Evolutionary conservation across 2,329 filamentous ascomycete species (phyloP), one percentile per base, ranked within the genome.

Genomic region (Fusarium siculi): DNA sequence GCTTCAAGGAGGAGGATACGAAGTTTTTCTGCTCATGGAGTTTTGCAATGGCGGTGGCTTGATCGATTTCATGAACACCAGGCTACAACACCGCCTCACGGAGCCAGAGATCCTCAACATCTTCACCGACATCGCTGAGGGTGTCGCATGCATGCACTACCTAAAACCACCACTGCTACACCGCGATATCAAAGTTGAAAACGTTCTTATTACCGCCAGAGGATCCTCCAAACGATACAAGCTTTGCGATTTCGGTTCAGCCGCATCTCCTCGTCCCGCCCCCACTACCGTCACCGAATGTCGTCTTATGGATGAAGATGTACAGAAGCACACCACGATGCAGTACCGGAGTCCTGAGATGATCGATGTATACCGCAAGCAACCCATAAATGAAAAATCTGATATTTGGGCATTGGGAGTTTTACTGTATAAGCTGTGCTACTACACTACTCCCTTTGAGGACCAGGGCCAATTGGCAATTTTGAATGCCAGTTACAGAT

Each of bases 51-150:
- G 96, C 56, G 96, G 96, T 73, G 96, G 96, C 40, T 85, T 99
- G 80, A 99, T 99, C 81, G 96, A 99, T 84, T 99, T 98, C 82
- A 99, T 99, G 96, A 99, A 99, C 84, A 99, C 96, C 40, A 91
- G 96, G 59, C 85, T 99, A 78, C 96, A 99, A 84, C 95, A 99
- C 82, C 93, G 96, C 56, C 87, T 99, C 82, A 99, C 96, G 40
- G 96, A 99, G 85, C 96, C 96, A 55, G 96, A 99, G 86, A 97
- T 99, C 76, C 86, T 99, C 77, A 93, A 95, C 85, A 98, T 99
- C 83, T 98, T 99, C 84, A 93, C 93, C 57, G 96, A 99, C 81
- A 94, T 98, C 62, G 93, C 95, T 53, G 96, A 98, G 84, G 96
- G 96, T 42, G 95, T 99, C 49, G 96, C 96, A 36, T 97, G 95